Evolutionary conservation across 2,329 filamentous ascomycete species (phyloP), one percentile per base, ranked within the genome.

Genomic region (Aureobasidium uvarum): DNA sequence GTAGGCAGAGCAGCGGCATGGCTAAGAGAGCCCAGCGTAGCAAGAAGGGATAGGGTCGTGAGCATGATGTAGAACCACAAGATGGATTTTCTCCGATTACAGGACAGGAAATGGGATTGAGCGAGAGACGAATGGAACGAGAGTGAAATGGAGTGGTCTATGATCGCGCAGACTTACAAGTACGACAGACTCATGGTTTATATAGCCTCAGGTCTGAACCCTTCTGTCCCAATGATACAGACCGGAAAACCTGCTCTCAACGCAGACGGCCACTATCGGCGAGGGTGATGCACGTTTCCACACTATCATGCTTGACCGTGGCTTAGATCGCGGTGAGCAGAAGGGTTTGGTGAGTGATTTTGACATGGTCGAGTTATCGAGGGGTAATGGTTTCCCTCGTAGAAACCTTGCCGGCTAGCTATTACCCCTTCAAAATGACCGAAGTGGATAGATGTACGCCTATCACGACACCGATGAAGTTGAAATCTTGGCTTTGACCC

Each of bases 351-450:
- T 45, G 56, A 48, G 56, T n/a, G 56, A 48, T 52, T 63, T 41
- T 38, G 48, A 25, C 8, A 23, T 31, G 28, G 48, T 10, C 20
- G 39, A 45, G 13, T 55, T 46, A n/a, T 31, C 50, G 18, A 64
- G 25, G 50, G 62, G 62, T 64, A 64, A 64, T 55, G 31, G 62
- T 51, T 51, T 51, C 38, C 18, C 16, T 36, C 33, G 33, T 13
- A 13, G 33, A 36, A 36, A 36, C 33, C 33, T 36, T 36, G 33
- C 33, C 33, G 33, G 33, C 13, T 36, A 13, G 13, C 62, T 51
- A 41, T 65, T 58, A 65, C 52, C 39, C 50, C 51, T 65, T 20
- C 31, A 28, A n/a, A 65, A 65, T n/a, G 33, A 41, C 33, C 20
- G 28, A 51, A n/a, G 14, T 8, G 48, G 25, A 38, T 41, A 45